Conservation (phyloP, 176 grass and related monocot genomes). For the Aegilops sharonensis region DNA sequence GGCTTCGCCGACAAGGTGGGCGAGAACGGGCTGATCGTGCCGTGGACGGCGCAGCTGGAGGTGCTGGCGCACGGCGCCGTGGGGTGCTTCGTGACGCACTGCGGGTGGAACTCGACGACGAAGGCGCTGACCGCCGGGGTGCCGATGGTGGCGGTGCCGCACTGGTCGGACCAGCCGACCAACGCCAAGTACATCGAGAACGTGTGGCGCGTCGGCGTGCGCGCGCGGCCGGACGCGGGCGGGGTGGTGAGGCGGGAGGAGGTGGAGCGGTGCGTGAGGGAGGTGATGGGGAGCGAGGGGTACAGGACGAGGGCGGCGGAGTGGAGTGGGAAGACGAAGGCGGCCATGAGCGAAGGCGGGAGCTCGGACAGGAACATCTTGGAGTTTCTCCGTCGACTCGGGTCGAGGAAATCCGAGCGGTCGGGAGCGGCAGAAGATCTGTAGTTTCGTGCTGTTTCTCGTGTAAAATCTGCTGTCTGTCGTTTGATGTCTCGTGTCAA, state of each 20-base stretch:
- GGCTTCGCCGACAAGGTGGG: conserved; percentile 23
- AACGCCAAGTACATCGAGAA: conserved; percentile 60
- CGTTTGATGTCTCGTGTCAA: too few relatives aligned
- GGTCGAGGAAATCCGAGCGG: neutral
- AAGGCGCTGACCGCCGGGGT: conserved; percentile 28
- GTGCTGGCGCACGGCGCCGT: conserved; percentile 50
- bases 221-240: neutral
- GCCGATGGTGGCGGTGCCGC: conserved; percentile 46
- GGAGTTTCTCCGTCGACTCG: neutral
- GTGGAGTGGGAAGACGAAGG: conserved; percentile 39
- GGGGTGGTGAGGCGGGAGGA: conserved; percentile 16
- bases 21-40: conserved; percentile 24
- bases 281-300: conserved; percentile 29
- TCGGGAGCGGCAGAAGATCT: neutral
- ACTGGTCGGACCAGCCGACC: conserved; percentile 70
- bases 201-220: conserved; percentile 38
- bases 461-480: neutral
- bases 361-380: conserved; percentile 51
- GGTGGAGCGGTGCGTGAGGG: conserved; percentile 23
- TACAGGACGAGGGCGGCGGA: conserved; percentile 27
- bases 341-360: conserved; percentile 36
- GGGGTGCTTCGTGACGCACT: conserved; percentile 76
- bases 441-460: neutral
- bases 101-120: conserved; percentile 72
- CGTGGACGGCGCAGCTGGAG: conserved; percentile 70